Base-by-base conservation (phyloP, 495 filamentous ascomycete species). In the Hypomontagnella monticulosa region DNA sequence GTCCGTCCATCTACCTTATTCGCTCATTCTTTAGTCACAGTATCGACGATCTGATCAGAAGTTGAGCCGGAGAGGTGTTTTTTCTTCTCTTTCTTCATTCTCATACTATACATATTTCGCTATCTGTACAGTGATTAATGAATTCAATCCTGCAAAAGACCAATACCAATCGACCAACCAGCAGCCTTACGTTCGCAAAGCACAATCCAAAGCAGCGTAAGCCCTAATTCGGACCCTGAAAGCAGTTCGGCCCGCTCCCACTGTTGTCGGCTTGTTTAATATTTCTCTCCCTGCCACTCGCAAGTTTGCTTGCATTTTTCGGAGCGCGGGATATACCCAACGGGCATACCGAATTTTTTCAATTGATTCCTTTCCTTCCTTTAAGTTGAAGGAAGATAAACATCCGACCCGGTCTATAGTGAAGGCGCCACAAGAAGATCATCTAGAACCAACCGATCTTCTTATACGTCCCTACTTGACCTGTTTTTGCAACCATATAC, bases 151-250 rank as follows among this genome's bases (percentile, higher is more conserved):
- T 27, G 23, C 23, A 27, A 18, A 18, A 5, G 12, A 20, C 5
- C 18, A n/a, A 41, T 41, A 14, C 16, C 18, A 11, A 34, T 19
- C 57, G 16, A 42, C 9, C 30, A 36, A 61, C 47, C 20, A 23
- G 32, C 14, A 37, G n/a, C 57, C 36, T 20, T 27, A 27, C 23
- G 19, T 34, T 43, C 14, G 38, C 30, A 14, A 58, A 42, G 41
- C 48, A 38, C 27, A 51, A 37, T 10, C 36, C 2, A 19, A 38
- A 43, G 7, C 40, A 65, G 20, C 18, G 4, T 37, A 36, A 49
- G 55, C 67, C 67, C 61, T 66, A 62, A 40, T 58, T 70, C 67
- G 62, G 67, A 70, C 47, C 57, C 52, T 59, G 42, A 60, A n/a
- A 38, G 42, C 12, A 56, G 15, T 38, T 63, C 60, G 66, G 66